phyloP scores from a whole-genome alignment of 441 rosid species.

The Arabidopsis hybrid region DNA sequence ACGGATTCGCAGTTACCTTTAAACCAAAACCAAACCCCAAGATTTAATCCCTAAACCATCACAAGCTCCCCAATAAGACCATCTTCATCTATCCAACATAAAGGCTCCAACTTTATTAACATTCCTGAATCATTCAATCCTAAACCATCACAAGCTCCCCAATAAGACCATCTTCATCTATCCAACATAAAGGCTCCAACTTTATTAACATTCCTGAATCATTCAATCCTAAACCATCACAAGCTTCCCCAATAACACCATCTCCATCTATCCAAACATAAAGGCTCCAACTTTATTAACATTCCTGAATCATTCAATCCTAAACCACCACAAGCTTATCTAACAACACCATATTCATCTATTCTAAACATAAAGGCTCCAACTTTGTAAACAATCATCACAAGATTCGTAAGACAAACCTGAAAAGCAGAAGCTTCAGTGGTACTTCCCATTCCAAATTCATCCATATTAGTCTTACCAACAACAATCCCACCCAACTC shows the following conservation, averaged over 20 bases:
- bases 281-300: neutral
- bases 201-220: neutral
- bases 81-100: no score
- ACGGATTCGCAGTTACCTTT: slow-evolving; percentile 90
- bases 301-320: slow-evolving; percentile 35
- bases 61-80: no score
- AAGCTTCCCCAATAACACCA: neutral
- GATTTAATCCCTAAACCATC: no score
- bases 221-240: slow-evolving; percentile 56
- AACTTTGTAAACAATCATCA: slow-evolving; percentile 37
- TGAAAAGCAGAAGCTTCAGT: slow-evolving; percentile 90
- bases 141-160: slow-evolving; percentile 50
- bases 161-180: neutral
- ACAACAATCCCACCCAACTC: slow-evolving; percentile 77
- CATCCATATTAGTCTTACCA: slow-evolving; percentile 96
- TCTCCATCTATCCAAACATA: neutral
- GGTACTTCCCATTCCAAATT: slow-evolving; percentile 96
- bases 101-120: no score
- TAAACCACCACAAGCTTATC: slow-evolving; percentile 49
- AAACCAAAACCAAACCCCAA: slow-evolving; percentile 49
- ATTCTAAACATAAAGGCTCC: neutral
- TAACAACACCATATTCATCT: neutral
- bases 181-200: neutral
- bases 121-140: no score
- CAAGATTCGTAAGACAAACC: slow-evolving; percentile 52